Conservation (phyloP, 306 rosid species). For the Vigna trinervia region DNA sequence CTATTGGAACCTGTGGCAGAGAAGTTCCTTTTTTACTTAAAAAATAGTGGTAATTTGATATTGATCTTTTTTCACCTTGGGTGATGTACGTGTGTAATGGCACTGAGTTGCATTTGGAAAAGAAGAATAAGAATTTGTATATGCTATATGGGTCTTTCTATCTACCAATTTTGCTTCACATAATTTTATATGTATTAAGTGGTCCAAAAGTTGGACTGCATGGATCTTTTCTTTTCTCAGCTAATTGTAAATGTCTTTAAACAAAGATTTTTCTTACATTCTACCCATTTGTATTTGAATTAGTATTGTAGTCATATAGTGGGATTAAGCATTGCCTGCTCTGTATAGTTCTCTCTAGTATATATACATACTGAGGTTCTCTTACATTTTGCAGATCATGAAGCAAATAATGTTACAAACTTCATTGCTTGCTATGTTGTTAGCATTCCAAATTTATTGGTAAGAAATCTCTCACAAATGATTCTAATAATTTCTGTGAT, state of each 20-base stretch:
- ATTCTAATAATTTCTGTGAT: conserved; percentile 55
- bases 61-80: conserved; percentile 35
- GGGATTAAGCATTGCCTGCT: conserved; percentile 31
- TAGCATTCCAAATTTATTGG: conserved; percentile 82
- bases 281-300: background rate
- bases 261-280: conserved; percentile 15
- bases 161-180: conserved; percentile 23
- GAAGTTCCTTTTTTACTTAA: conserved; percentile 67
- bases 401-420: conserved; percentile 56
- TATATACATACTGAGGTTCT: conserved; percentile 38
- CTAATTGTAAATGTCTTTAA: conserved; percentile 14
- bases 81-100: conserved; percentile 34
- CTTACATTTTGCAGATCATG: conserved; percentile 69
- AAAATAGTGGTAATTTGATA: conserved; percentile 60
- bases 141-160: conserved; percentile 34
- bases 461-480: conserved; percentile 65
- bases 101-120: conserved; percentile 29
- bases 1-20: conserved; percentile 64
- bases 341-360: conserved; percentile 19
- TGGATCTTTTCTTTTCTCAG: background rate
- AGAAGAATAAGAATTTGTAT: conserved; percentile 22
- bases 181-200: conserved; percentile 35
- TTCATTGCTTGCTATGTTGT: conserved; percentile 69
- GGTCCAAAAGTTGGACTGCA: background rate
- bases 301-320: conserved; percentile 31